Base-by-base conservation (phyloP, 2,329 filamentous ascomycete species). In the Pleurostoma richardsiae region DNA sequence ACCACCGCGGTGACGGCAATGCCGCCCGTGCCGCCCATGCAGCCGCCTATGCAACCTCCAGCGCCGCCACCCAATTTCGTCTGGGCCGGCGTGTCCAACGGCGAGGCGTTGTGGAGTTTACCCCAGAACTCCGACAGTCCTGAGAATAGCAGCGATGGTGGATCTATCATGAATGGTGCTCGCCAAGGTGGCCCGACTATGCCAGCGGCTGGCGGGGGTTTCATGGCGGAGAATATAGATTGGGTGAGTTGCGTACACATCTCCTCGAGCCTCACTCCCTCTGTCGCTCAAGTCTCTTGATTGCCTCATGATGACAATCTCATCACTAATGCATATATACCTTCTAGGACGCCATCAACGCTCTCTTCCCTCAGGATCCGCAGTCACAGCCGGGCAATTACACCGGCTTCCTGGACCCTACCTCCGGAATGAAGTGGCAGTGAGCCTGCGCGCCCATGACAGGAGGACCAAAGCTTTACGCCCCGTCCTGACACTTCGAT, bases 81-180 rank as follows among this genome's bases (percentile, higher is more conserved):
- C 8, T 76, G 71, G 49, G 66, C 71, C 4, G 72, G 72, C 5
- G 70, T 76, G 1, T 68, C 70, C 4, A 70, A 76, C 49, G 71
- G 73, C 4, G 71, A 77, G 51, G 67, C 66, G 0, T 58, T 76
- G 10, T 77, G 73, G 71, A 62, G 63, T 27, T 48, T 71, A 6
- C 66, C 70, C 10, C 64, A 67, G 2, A 63, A 65, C 40, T 59
- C 62, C 10, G 62, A 64, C 5, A 74, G 70, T 47, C 71, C 72
- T 0, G 69, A 66, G 42, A 64, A 63, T n/a, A 68, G 67, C 38
- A 70, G 67, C 55, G 72, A 74, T 46, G 59, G 65, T 4, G 67
- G 61, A 3, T 71, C 65, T 36, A 56, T 61, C 19, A 56, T 49
- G 1, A 57, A 57, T 39, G 48, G 47, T 36, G 44, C 38, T 36